These are phyloP conservation scores for Hanseniaspora jakobsenii DNA, from an alignment of 805 yeast species.

Conservation along the genomic window DNA sequence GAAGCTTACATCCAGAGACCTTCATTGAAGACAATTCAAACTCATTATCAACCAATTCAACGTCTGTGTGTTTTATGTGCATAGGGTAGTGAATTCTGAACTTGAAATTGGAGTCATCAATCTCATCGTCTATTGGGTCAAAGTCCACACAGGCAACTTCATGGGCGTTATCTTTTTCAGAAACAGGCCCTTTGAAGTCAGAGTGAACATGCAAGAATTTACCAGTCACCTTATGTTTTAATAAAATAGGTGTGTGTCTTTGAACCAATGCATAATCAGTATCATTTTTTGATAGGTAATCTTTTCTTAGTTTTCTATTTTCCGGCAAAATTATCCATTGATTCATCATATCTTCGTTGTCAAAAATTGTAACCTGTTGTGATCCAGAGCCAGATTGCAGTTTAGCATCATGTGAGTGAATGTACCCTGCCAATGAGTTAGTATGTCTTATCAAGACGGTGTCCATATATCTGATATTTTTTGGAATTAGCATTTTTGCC, in stretches of 20 bases:
- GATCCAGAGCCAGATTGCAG: constrained; percentile 57
- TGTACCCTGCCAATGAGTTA: constrained; percentile 58
- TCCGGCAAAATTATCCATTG: constrained; percentile 57
- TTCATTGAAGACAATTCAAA: constrained; percentile 19
- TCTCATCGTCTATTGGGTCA: constrained; percentile 40
- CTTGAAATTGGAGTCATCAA: constrained; percentile 47
- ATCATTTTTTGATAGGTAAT: constrained; percentile 19
- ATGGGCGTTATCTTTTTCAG: constrained; percentile 79
- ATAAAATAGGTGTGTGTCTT: constrained; percentile 47
- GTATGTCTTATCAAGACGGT: constrained; percentile 59
- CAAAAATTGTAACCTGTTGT: constrained; percentile 70
- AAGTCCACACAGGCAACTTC: constrained; percentile 51
- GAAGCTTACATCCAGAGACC: constrained; percentile 48
- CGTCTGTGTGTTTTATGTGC: neutral
- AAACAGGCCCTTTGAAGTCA: constrained; percentile 63
- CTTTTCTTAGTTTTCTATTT: constrained; percentile 23
- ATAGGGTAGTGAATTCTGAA: constrained; percentile 8
- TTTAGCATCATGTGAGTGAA: constrained; percentile 60
- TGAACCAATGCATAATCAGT: constrained; percentile 29
- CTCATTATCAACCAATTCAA: constrained; percentile 19
- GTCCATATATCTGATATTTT: constrained; percentile 63
- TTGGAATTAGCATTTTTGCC: constrained; percentile 37
- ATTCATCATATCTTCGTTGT: constrained; percentile 49
- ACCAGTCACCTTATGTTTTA: constrained; percentile 61
- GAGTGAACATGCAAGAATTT: constrained; percentile 60